Base-by-base conservation (phyloP, 352 stramenopile genomes). In the Hyaloperonospora arabidopsidis region DNA sequence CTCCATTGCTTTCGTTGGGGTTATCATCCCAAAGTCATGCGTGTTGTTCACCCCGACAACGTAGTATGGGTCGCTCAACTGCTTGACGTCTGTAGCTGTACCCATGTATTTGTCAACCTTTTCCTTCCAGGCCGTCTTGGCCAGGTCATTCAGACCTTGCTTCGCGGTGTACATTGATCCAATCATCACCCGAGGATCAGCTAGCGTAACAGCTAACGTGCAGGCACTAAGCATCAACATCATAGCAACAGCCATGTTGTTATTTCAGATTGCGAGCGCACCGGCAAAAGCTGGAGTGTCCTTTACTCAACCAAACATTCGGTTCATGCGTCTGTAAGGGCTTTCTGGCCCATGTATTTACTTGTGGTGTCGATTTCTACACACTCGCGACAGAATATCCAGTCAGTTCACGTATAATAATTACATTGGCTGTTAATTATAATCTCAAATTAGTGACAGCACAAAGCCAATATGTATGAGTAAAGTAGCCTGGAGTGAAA, bases 91-190 rank as follows among this genome's bases (percentile, higher is more conserved):
- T 2, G 52, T 65, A 18, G 65, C 61, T 14, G 65, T 73, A 46
- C 65, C 65, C 49, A 73, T 67, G 54, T 70, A 73, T 46, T 72
- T 72, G 14, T n/a, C n/a, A n/a, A n/a, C n/a, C n/a, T n/a, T n/a
- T n/a, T n/a, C n/a, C n/a, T 59, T 54, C 18, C 51, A 55, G 15
- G 34, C 50, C 12, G 35, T 39, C 46, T 61, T 69, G 15, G 57
- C 65, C 32, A 69, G 39, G 34, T 69, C 61, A 46, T 72, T 54
- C 14, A 72, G 35, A 0, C 65, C 65, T n/a, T 67, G 40, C 0
- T 32, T 35, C 3, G 48, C 53, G 1, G 60, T 72, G 48, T 72
- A 72, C 7, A 49, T 72, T 21, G 64, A 66, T 40, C 59, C 51
- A 48, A 65, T 61, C 61, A 68, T 68, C 39, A 68, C 56, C 19